Base-by-base conservation (phyloP, 768 basidiomycete species). In the Leccinum subgranulosum region DNA sequence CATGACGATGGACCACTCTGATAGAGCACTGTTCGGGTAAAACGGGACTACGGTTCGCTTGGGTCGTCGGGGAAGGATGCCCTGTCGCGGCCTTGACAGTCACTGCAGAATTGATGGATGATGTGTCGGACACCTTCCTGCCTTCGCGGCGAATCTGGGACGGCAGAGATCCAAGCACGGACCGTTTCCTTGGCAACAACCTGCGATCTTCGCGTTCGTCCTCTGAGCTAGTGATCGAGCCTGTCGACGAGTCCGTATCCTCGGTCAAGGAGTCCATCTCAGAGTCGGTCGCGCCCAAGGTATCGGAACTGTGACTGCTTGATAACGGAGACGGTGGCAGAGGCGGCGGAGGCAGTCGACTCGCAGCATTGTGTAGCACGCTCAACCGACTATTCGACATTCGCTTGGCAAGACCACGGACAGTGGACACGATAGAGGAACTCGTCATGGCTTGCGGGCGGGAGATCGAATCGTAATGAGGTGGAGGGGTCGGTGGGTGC, bases 241-340 rank as follows among this genome's bases (percentile, higher is more conserved):
- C 83, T 12, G 67, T 71, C 29, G 83, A 84, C 12, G 84, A 85
- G 27, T 79, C 81, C 21, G 77, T 80, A 60, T 87, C 84, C 58
- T 87, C 85, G n/a, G 81, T 80, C 48, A 87, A 72, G 27, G 84
- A 86, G 56, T 79, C 82, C 65, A 84, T 75, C 51, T 87, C 87
- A 3, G 86, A 86, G 34, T 77, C 77, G 4, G 76, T 76, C 27
- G 78, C 74, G 33, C 76, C 81, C 48, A 75, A 51, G 43, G 75
- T 77, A 34, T 74, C 77, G 64, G 75, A 77, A 73, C 80, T 79
- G 46, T 78, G 73, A 39, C 76, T 73, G 17, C 75, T 76, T 27
- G 73, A 72, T 23, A 72, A 56, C 5, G 73, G 71, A 11, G 70
- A 74, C 12, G 70, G 66, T 12, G 64, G 64, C 23, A 52, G 4